Base-by-base conservation (phyloP, 352 stramenopile species). In the Paralagenidium karlingii region DNA sequence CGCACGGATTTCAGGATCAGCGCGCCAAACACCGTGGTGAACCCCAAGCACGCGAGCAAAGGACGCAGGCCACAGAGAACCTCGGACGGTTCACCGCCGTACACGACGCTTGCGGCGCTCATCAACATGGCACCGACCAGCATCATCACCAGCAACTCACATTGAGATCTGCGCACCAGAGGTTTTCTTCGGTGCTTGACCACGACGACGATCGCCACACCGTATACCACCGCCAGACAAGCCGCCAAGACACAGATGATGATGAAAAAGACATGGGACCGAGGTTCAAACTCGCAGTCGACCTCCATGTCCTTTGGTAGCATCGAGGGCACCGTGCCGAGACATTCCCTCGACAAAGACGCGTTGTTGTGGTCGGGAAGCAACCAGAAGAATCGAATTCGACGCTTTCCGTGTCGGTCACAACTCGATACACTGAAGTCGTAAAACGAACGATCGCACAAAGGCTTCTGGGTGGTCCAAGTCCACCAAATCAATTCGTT, bases 111-210 rank as follows among this genome's bases (percentile, higher is more conserved):
- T 1, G 56, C 51, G 5, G 26, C 38, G 30, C 62, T 80, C 41
- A 82, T 63, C 19, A 74, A 38, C 12, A 81, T 46, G 6, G 56
- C 65, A 1, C 69, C 73, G 7, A 63, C 44, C 3, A 86, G 29
- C 49, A 83, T 63, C 8, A 64, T 45, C 13, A 69, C 34, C 0
- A 86, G 42, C 21, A 86, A 66, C 38, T 82, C 60, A 38, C 57
- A 81, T 45, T 86, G 73, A 0, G 68, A 82, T n/a, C 73, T 61
- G 40, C 81, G 82, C 40, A 83, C 55, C 19, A 79, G 58, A 1
- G 68, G 61, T 13, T 34, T 56, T 19, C 61, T 30, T 1, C 68
- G 64, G 3, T 61, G 49, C 5, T 44, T 43, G 33, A 46, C 49
- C 3, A 80, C 60, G 15, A 76, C 61, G 4, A 40, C 44, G 0